These are phyloP conservation scores for Erysimum cheiri DNA, from an alignment of 441 rosid genomes.

Conservation along the genomic window DNA sequence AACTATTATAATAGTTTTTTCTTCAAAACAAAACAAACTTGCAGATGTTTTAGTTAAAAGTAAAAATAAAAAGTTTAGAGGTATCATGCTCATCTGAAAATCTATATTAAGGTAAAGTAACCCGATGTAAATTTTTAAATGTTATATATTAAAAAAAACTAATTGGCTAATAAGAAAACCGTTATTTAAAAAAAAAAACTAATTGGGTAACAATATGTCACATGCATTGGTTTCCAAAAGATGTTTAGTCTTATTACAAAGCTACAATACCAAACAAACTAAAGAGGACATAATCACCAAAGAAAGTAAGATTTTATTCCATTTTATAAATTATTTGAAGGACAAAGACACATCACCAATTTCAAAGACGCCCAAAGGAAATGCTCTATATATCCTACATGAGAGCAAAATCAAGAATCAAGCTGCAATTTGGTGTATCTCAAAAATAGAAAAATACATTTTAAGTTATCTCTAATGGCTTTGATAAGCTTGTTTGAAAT, in stretches of 20 bases:
- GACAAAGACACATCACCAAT: slow-evolving; percentile 24
- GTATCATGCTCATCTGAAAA: not conserved
- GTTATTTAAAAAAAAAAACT: not conserved
- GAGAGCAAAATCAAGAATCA: slow-evolving; percentile 15
- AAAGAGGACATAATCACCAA: slow-evolving; percentile 21
- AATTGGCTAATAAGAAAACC: not conserved
- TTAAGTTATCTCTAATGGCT: slow-evolving; percentile 36
- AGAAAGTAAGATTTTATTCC: slow-evolving; percentile 27
- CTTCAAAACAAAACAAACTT: not conserved
- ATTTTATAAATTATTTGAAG: slow-evolving; percentile 1
- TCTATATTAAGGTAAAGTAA: not conserved
- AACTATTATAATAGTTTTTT: not conserved
- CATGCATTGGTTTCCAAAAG: slow-evolving; percentile 3
- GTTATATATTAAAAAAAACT: not conserved
- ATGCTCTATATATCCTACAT: slow-evolving; percentile 9
- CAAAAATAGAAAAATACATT: slow-evolving; percentile 1
- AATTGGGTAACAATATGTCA: slow-evolving; percentile 13
- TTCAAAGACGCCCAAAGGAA: slow-evolving; percentile 4
- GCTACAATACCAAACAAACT: slow-evolving; percentile 10
- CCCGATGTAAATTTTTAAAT: not conserved
- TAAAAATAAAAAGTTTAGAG: not conserved
- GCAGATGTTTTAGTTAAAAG: not conserved
- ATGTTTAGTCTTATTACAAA: slow-evolving; percentile 17
- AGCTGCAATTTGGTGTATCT: slow-evolving; percentile 24
- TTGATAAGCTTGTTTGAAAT: slow-evolving; percentile 40